phyloP scores from a whole-genome alignment of 2,329 filamentous ascomycete species.

The Diaporthe destruens region DNA sequence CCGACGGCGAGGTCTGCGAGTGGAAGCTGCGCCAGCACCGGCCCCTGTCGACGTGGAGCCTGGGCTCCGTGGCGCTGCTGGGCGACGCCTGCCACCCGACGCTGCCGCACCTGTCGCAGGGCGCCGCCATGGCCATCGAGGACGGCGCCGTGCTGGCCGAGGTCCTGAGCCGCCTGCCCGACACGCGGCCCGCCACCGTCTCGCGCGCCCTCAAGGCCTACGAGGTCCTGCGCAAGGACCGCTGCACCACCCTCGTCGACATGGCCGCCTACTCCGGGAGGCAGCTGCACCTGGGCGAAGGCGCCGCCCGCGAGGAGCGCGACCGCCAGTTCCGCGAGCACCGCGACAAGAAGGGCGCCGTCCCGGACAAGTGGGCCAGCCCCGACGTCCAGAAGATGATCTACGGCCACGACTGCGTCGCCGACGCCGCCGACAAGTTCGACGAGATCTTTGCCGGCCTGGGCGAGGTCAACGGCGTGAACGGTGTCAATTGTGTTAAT shows the following conservation, averaged over 20 bases:
- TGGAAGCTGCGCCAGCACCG: conserved; percentile 73
- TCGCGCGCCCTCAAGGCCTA: conserved; percentile 66
- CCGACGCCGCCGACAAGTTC: conserved; percentile 66
- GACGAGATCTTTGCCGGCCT: conserved; percentile 57
- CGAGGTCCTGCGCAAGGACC: conserved; percentile 68
- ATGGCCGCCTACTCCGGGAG: conserved; percentile 65
- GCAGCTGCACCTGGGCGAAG: conserved; percentile 70
- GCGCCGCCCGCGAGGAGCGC: conserved; percentile 69
- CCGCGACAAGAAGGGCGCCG: conserved; percentile 60
- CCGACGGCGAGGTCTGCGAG: conserved; percentile 73
- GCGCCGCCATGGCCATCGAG: conserved; percentile 77
- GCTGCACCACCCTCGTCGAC: conserved; percentile 65
- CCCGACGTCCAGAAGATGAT: conserved; percentile 76
- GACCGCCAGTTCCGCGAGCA: conserved; percentile 68
- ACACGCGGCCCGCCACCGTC: conserved; percentile 54
- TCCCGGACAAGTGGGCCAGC: conserved; percentile 78
- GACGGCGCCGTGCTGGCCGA: conserved; percentile 73
- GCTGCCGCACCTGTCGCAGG: conserved; percentile 75
- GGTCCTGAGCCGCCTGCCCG: conserved; percentile 58
- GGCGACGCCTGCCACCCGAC: conserved; percentile 78
- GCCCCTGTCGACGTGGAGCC: conserved; percentile 68
- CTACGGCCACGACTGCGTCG: conserved; percentile 73
- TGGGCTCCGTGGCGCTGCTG: conserved; percentile 67
- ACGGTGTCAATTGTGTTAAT: conserved; percentile 10
- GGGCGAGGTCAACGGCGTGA: conserved; percentile 25